Evolutionary conservation across 495 filamentous ascomycete species (phyloP).

Genomic region (Penicillium macrosclerotiorum): DNA sequence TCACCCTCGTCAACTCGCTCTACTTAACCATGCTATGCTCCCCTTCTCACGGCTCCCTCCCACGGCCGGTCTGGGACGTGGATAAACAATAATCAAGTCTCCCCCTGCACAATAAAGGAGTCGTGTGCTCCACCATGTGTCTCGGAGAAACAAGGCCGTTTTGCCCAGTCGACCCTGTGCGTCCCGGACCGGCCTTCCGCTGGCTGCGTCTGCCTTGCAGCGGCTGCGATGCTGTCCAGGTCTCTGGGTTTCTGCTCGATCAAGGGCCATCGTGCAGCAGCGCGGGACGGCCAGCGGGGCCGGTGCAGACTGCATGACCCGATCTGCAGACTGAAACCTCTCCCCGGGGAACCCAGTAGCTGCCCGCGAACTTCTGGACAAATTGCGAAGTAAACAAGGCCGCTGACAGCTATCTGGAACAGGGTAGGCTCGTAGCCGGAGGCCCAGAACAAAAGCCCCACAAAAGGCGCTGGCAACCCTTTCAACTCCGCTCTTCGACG

Average conservation of each 20-base stretch:
- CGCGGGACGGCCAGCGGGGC: slow-evolving; percentile 13
- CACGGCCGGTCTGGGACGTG: not conserved
- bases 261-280: slow-evolving; percentile 13
- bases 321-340: slow-evolving; percentile 2
- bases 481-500: slow-evolving; percentile 16
- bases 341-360: slow-evolving; percentile 5
- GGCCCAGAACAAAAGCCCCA: not conserved
- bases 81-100: too few relatives aligned
- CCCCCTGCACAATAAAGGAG: slow-evolving; percentile 5
- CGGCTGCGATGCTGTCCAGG: slow-evolving; percentile 6
- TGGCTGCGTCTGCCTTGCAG: slow-evolving; percentile 21
- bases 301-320: slow-evolving; percentile 5
- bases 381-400: not conserved
- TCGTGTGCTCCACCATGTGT: slow-evolving; percentile 12
- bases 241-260: slow-evolving; percentile 6
- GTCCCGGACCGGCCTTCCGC: slow-evolving; percentile 19
- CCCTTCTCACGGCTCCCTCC: too few relatives aligned
- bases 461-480: not conserved
- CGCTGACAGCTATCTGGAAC: too few relatives aligned
- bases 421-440: too few relatives aligned
- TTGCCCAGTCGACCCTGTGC: not conserved
- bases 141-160: slow-evolving; percentile 11
- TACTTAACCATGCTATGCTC: not conserved
- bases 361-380: not conserved
- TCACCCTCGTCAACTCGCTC: slow-evolving; percentile 1